Conservation (phyloP, 192 early-diverging fungal species). For the Phlyctochytrium arcticum region DNA sequence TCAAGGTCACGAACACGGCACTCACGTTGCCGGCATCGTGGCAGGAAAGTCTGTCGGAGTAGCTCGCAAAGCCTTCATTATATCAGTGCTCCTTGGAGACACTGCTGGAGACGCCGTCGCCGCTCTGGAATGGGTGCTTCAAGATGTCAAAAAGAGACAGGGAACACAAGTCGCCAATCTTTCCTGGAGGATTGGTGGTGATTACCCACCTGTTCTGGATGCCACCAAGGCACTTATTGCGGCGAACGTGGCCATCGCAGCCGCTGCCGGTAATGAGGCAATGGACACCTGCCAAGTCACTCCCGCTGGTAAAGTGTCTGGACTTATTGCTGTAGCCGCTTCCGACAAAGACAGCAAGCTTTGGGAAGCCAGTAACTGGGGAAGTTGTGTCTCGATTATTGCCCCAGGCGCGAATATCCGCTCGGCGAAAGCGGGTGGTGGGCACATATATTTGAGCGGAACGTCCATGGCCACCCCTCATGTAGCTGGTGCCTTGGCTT, state of each 20-base stretch:
- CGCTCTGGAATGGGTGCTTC: conserved; percentile 42
- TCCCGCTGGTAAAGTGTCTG: conserved; percentile 38
- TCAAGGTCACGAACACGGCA: conserved; percentile 47
- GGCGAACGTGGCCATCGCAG: conserved; percentile 42
- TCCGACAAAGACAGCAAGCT: conserved; percentile 16
- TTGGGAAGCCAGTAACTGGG: conserved; percentile 50
- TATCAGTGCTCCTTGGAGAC: conserved; percentile 58
- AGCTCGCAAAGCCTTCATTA: conserved; percentile 50
- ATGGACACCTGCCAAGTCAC: conserved; percentile 57
- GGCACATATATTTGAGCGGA: no score
- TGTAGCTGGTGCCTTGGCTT: no score
- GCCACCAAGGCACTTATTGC: conserved; percentile 26
- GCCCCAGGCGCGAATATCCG: no score
- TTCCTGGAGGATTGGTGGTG: conserved; percentile 75
- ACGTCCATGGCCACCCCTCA: no score
- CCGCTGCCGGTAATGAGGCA: no score
- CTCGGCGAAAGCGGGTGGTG: no score
- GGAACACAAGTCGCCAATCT: conserved; percentile 35
- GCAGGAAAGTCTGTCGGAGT: conserved; percentile 42
- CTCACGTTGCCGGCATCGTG: conserved; percentile 49
- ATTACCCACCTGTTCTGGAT: conserved; percentile 58
- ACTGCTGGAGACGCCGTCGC: conserved; percentile 43
- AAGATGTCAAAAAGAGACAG: conserved; percentile 5
- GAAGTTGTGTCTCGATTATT: conserved; percentile 57
- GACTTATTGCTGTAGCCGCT: conserved; percentile 29